Evolutionary conservation across 768 basidiomycete genomes (phyloP), one percentile per base, ranked within the genome.

Genomic region (Boletus rufocinnamomeus): DNA sequence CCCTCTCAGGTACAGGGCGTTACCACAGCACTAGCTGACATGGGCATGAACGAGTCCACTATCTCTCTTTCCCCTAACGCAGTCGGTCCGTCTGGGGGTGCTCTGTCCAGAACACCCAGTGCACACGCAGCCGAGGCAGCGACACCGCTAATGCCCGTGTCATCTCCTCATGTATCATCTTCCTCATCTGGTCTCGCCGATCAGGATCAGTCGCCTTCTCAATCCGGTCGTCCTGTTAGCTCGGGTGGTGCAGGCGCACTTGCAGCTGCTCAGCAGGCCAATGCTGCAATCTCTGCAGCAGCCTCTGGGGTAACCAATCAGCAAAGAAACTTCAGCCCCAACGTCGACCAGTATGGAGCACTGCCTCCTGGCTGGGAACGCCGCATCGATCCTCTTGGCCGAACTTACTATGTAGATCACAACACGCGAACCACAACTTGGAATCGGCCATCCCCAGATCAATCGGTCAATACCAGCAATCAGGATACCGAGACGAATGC

Each of bases 371-470:
- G 95, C 3, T 99, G 97, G 97, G 97, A 99, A 74, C 85, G 97
- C 59, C 91, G 97, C 46, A 92, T 95, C 55, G 97, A 99, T 75
- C 95, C 97, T 34, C 84, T 98, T 27, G 97, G 89, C 10, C 80
- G 97, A 56, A 96, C 93, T 8, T 99, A 99, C 73, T 99, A 98
- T 72, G 97, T 99, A 54, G 97, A 99, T 71, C 97, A 98, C 76
- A 98, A 98, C 73, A 93, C 93, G 10, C 89, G 97, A 56, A 92
- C 90, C 14, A 99, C 97, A 8, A 98, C 97, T 0, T 99, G 97
- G 97, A 95, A 93, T 71, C 80, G 97, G 19, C 96, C 96, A 8
- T 91, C 88, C 25, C 75, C 84, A 14, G 93, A 81, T 67, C 87
- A 89, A 46, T 82, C 84, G 4, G 86, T 82, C 16, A 95, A 96